phyloP scores from a whole-genome alignment of 228 moss, liverwort and hornwort species.

The Sphagnum magellanicum region DNA sequence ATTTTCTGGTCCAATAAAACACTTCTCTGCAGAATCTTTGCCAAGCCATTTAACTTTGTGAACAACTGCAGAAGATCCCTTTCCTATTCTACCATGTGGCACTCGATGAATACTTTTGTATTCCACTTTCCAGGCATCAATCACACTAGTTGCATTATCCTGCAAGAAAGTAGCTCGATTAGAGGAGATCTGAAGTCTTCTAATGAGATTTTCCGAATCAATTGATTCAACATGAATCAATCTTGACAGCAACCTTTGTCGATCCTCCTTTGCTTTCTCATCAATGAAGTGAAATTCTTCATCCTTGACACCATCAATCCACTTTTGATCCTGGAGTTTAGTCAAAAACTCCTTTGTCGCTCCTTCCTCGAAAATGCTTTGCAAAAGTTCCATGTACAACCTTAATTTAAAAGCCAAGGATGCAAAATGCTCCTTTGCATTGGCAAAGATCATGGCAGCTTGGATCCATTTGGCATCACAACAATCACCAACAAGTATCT shows the following conservation, averaged over 20 bases:
- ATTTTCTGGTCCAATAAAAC: constrained; percentile 16
- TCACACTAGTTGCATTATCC: neutral
- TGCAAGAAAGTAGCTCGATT: neutral
- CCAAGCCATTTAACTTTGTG: constrained; percentile 14
- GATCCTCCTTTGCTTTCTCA: no score
- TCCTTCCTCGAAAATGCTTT: neutral
- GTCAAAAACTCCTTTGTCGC: neutral
- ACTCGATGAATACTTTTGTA: no score
- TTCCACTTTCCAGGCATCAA: neutral
- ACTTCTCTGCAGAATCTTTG: constrained; percentile 13
- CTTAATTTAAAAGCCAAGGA: neutral
- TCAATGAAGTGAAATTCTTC: neutral
- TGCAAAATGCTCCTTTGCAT: neutral
- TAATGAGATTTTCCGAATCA: neutral
- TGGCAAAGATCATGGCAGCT: neutral
- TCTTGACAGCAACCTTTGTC: no score
- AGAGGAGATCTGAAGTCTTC: neutral
- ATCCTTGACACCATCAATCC: neutral
- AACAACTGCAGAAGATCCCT: constrained; percentile 13
- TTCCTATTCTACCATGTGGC: constrained; percentile 8
- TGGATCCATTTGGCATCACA: neutral
- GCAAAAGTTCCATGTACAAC: neutral
- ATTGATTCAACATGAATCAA: no score
- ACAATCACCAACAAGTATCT: neutral
- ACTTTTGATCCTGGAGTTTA: neutral